A percentile compares a stretch with the other conserved stretches of the same genome.
phyloP scores from a whole-genome alignment of 768 basidiomycete species.

The Boletus reticuloceps region DNA sequence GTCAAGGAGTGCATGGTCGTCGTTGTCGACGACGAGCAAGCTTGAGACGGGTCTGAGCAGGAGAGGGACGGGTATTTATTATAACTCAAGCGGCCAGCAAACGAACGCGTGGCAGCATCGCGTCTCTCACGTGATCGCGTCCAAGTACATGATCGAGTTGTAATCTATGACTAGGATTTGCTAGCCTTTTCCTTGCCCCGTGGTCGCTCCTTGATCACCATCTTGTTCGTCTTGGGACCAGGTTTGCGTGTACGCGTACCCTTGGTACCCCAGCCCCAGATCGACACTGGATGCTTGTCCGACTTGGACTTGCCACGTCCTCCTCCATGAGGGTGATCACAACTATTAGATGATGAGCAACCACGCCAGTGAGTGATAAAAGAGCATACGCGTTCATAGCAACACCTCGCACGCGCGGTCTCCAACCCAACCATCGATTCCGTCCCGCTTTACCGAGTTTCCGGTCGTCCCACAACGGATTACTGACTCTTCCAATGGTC shows the following conservation, averaged over 20 bases:
- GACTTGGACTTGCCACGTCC: constrained; percentile 98
- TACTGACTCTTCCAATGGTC: constrained; percentile 90
- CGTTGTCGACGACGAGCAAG: constrained; percentile 3
- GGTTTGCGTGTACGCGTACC: constrained; percentile 92
- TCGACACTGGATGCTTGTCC: constrained; percentile 88
- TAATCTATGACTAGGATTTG: neutral
- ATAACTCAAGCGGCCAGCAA: constrained; percentile 13
- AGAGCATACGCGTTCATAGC: constrained; percentile 88
- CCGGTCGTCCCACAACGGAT: constrained; percentile 82
- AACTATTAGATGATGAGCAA: constrained; percentile 38
- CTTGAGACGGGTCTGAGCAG: neutral
- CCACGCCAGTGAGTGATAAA: neutral
- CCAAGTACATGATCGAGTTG: constrained; percentile 7
- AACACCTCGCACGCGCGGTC: constrained; percentile 89
- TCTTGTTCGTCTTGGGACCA: constrained; percentile 86
- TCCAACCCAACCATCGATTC: constrained; percentile 78
- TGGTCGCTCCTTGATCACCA: constrained; percentile 84
- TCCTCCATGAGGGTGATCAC: constrained; percentile 95
- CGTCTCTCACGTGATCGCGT: constrained; percentile 32
- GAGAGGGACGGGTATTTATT: constrained; percentile 22
- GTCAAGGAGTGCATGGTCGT: constrained; percentile 18
- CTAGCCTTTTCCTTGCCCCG: constrained; percentile 56
- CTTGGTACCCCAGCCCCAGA: constrained; percentile 92
- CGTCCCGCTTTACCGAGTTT: constrained; percentile 91
- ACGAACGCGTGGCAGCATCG: constrained; percentile 29